Percentiles rank a stretch among this genome's conserved stretches.
Evolutionary conservation across 78 protist species (phyloP).

Genomic region (Monosiga brevicollis): DNA sequence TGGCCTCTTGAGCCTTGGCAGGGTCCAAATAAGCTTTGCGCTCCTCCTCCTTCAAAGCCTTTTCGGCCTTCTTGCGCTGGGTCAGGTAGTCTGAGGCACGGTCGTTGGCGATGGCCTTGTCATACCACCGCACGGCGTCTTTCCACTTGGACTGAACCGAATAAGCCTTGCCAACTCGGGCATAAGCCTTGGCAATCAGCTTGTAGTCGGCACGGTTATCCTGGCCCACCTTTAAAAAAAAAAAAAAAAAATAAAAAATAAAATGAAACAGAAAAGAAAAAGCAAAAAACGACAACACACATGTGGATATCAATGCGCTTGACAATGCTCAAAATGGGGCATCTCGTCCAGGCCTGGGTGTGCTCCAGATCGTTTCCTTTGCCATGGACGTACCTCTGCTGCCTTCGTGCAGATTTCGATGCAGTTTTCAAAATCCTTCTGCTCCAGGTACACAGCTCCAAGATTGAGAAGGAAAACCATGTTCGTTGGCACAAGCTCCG

Average conservation of each 20-base stretch:
- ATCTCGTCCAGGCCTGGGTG: constrained; percentile 7
- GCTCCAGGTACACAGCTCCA: constrained; percentile 18
- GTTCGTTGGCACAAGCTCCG: background rate
- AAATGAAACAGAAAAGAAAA: too few species aligned
- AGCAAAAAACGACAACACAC: too few species aligned
- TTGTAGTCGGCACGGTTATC: constrained; percentile 19
- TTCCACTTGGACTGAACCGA: constrained; percentile 11
- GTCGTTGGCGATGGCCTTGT: constrained; percentile 37
- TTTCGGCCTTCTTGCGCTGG: constrained; percentile 15
- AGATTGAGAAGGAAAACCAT: background rate
- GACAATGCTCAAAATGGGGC: too few species aligned
- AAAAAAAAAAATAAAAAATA: too few species aligned
- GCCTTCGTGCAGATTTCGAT: constrained; percentile 33
- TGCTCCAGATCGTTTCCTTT: constrained; percentile 19
- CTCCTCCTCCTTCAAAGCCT: background rate
- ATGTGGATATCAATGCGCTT: too few species aligned
- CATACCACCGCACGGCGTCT: constrained; percentile 29
- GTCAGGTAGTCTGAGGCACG: constrained; percentile 24
- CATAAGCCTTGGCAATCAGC: constrained; percentile 9
- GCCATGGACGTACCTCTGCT: constrained; percentile 18
- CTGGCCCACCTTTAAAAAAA: background rate
- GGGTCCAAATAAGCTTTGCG: constrained; percentile 20
- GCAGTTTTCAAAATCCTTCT: constrained; percentile 20
- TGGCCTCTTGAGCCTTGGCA: background rate
- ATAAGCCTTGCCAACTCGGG: constrained; percentile 42